These are phyloP conservation scores for Saccharomyces eubayanus DNA, from an alignment of 805 yeast genomes.

Conservation along the genomic window DNA sequence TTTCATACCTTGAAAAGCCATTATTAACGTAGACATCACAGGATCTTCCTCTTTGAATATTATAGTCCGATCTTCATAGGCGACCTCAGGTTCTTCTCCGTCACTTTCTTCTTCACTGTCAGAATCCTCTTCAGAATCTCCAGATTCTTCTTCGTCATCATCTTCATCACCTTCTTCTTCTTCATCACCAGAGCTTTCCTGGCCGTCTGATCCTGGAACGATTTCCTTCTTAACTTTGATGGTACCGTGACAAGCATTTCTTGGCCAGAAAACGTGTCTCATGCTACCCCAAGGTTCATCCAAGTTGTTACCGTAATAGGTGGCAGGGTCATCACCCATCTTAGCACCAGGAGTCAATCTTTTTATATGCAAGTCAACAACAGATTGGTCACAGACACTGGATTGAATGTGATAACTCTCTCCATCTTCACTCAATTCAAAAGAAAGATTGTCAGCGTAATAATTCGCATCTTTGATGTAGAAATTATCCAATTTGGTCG, in stretches of 20 bases:
- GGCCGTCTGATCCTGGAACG: conserved; percentile 8
- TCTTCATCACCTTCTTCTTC: conserved; percentile 11
- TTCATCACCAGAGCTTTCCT: conserved; percentile 7
- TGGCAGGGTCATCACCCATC: conserved; percentile 80
- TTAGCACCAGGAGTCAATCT: conserved; percentile 72
- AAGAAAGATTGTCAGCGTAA: conserved; percentile 62
- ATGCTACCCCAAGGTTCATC: conserved; percentile 92
- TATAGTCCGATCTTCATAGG: conserved; percentile 18
- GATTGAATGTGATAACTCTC: conserved; percentile 49
- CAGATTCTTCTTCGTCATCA: conserved; percentile 7
- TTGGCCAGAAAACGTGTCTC: conserved; percentile 96
- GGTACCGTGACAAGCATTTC: conserved; percentile 64
- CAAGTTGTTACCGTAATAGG: conserved; percentile 77
- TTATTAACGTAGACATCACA: conserved; percentile 67
- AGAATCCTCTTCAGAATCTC: conserved; percentile 2
- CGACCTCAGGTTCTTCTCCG: conserved; percentile 11
- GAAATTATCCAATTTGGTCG: conserved; percentile 79
- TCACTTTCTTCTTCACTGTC: conserved; percentile 5
- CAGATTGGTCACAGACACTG: conserved; percentile 57
- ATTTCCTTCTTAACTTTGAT: conserved; percentile 37
- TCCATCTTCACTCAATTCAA: conserved; percentile 51
- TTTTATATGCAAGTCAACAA: conserved; percentile 58
- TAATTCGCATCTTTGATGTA: conserved; percentile 66
- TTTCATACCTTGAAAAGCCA: conserved; percentile 98
- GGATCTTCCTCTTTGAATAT: conserved; percentile 21